Evolutionary conservation across 176 grass and related monocot species (phyloP).

Genomic region (Eleusine coracana): DNA sequence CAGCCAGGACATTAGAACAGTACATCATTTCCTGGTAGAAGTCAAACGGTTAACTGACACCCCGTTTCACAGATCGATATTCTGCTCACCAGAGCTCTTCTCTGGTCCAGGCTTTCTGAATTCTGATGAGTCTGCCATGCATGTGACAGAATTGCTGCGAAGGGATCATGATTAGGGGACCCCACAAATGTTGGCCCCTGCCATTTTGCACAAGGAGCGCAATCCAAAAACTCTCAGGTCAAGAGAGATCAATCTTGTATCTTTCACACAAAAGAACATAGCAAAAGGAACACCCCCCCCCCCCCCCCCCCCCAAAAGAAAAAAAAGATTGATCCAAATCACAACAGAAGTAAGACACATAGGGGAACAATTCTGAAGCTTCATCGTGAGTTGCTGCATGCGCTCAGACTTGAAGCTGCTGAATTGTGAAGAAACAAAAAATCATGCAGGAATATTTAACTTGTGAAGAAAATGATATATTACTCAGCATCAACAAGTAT

Average conservation of each 20-base stretch:
- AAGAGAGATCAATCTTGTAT: conserved; percentile 36
- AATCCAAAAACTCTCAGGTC: conserved; percentile 36
- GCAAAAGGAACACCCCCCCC: conserved; percentile 8
- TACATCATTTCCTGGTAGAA: conserved; percentile 17
- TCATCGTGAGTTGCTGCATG: background rate
- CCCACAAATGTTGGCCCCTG: conserved; percentile 39
- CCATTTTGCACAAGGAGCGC: conserved; percentile 40
- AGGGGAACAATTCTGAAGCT: conserved; percentile 2
- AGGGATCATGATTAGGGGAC: conserved; percentile 36
- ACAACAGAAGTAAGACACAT: background rate
- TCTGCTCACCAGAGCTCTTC: conserved; percentile 34
- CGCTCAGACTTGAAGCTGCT: background rate
- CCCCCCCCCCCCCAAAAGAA: background rate
- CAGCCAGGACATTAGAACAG: background rate
- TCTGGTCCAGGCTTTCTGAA: conserved; percentile 44
- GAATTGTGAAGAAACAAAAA: background rate
- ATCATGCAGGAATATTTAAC: background rate
- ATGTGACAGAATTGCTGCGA: conserved; percentile 47
- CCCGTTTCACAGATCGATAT: conserved; percentile 44
- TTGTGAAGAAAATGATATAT: background rate
- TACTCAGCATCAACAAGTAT: background rate
- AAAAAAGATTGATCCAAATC: background rate
- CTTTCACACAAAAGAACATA: conserved; percentile 17
- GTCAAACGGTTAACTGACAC: conserved; percentile 48
- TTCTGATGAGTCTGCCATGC: conserved; percentile 51